phyloP scores from a whole-genome alignment of 73 alveolate genomes.

The Tetrahymena elliotti region DNA sequence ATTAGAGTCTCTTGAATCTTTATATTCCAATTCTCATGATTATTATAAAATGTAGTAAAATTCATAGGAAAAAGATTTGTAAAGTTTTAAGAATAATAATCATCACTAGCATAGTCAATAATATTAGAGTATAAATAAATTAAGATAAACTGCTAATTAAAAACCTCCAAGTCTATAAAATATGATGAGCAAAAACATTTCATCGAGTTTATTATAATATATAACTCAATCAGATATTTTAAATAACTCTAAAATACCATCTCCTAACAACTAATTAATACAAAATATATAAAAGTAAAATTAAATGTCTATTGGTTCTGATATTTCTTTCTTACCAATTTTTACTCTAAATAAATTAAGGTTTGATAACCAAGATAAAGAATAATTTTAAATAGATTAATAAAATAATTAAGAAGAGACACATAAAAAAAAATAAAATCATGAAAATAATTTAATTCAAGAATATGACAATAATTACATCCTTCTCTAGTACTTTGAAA shows the following conservation, averaged over 20 bases:
- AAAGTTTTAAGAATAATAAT: too few species aligned
- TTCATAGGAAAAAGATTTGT: background rate
- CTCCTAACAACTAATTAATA: background rate
- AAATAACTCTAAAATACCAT: background rate
- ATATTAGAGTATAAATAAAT: too few species aligned
- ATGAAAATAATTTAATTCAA: background rate
- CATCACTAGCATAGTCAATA: background rate
- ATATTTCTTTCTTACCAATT: background rate
- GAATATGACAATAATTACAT: background rate
- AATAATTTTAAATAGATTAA: background rate
- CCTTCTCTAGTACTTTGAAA: background rate
- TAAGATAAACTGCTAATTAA: too few species aligned
- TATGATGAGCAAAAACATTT: background rate
- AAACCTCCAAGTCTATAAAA: background rate
- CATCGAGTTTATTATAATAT: background rate
- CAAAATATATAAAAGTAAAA: background rate
- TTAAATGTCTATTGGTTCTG: background rate
- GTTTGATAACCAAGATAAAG: background rate
- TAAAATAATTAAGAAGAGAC: background rate
- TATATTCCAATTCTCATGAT: background rate
- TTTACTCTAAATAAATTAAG: too few species aligned
- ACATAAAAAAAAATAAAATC: background rate
- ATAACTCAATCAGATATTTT: background rate
- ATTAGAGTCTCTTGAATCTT: background rate
- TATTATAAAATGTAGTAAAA: too few species aligned